These are phyloP conservation scores for Cucurbita pepo DNA, from an alignment of 306 rosid genomes.

Conservation along the genomic window DNA sequence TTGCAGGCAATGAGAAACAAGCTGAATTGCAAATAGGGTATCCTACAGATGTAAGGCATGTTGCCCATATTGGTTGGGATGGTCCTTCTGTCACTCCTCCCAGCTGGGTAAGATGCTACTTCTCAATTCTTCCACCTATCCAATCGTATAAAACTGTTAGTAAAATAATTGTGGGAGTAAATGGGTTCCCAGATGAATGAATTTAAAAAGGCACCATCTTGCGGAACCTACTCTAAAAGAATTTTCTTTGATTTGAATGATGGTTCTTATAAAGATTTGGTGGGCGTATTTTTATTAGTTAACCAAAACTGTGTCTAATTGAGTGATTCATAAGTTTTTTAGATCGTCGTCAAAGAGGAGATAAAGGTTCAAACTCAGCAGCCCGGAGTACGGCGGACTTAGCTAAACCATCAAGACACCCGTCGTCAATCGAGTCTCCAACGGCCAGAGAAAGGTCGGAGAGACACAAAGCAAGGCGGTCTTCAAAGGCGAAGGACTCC, in stretches of 20 bases:
- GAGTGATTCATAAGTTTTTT: neutral
- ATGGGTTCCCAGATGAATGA: constrained; percentile 46
- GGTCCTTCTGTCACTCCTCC: constrained; percentile 63
- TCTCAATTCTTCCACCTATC: too few relatives aligned
- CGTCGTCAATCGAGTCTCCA: neutral
- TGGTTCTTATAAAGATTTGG: too few relatives aligned
- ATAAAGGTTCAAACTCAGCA: neutral
- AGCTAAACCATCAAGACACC: constrained; percentile 19
- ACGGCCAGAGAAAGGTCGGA: constrained; percentile 30
- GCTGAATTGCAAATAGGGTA: constrained; percentile 59
- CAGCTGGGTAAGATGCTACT: constrained; percentile 47
- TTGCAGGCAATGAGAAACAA: constrained; percentile 26
- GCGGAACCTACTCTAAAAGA: too few relatives aligned
- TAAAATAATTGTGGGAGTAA: too few relatives aligned
- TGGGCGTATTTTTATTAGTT: too few relatives aligned
- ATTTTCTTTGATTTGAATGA: too few relatives aligned
- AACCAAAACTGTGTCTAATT: too few relatives aligned
- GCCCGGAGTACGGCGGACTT: neutral
- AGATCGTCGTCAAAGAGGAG: neutral
- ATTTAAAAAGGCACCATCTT: constrained; percentile 25
- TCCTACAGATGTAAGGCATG: constrained; percentile 94
- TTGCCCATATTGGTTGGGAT: constrained; percentile 81
- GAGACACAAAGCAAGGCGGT: constrained; percentile 25
- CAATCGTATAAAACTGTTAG: too few relatives aligned
- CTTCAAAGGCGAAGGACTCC: constrained; percentile 35